Conservation (phyloP, 164 flowering plant species). For the Warburgia ugandensis region DNA sequence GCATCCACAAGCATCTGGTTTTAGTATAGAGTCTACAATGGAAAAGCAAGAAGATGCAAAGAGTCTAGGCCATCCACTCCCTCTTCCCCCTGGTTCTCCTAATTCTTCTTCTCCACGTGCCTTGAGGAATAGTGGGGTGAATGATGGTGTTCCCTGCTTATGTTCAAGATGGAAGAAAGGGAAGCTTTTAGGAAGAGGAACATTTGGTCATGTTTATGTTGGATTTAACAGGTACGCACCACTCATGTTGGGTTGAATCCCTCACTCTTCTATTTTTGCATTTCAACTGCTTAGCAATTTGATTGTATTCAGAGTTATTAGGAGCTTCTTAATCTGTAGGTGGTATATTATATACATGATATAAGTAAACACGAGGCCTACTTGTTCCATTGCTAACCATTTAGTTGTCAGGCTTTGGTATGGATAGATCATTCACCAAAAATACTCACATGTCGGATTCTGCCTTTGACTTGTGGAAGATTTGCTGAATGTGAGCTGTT, state of each 20-base stretch:
- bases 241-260: not conserved
- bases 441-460: too few relatives aligned
- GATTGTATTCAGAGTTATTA: too few relatives aligned
- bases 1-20: conserved; percentile 35
- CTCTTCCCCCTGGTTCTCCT: conserved; percentile 94
- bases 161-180: conserved; percentile 84
- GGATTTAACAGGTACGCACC: conserved; percentile 79
- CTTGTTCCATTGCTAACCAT: too few relatives aligned
- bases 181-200: conserved; percentile 86
- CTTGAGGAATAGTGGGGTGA: conserved; percentile 24
- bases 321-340: too few relatives aligned
- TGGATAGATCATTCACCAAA: too few relatives aligned
- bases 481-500: too few relatives aligned
- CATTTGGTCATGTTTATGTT: conserved; percentile 91
- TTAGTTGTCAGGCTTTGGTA: too few relatives aligned
- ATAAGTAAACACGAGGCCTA: too few relatives aligned
- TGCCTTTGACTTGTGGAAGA: too few relatives aligned
- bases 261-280: too few relatives aligned
- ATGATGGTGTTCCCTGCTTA: conserved; percentile 27
- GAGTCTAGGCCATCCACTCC: conserved; percentile 61
- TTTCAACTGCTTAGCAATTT: too few relatives aligned
- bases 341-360: too few relatives aligned
- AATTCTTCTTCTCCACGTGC: conserved; percentile 22
- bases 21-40: conserved; percentile 46
- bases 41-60: conserved; percentile 54